Evolutionary conservation across 139 green algal species (phyloP), one percentile per base, ranked within the genome.

Genomic region (Volvox reticuliferus): DNA sequence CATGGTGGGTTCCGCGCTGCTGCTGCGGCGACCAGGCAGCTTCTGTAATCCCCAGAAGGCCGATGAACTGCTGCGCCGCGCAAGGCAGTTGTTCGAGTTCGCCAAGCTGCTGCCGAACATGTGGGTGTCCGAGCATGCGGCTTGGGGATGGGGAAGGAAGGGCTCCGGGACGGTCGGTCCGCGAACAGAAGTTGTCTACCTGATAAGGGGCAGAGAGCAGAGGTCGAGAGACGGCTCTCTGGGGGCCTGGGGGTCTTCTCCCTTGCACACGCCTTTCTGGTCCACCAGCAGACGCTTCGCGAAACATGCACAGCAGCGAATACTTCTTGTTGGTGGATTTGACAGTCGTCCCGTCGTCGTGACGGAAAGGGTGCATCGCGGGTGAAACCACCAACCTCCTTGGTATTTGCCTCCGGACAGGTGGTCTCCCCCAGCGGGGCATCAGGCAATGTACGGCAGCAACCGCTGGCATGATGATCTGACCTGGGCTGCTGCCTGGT

Each of bases 31-130:
- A 13, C 44, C 69, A 1, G 85, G 85, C 18, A 30, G 44, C 17
- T 24, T 76, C 71, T 35, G 1, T 28, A 61, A 89, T 50, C 0
- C 37, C 19, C 21, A n/a, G 9, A 67, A 67, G 44, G 37, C 85
- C 6, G n/a, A 18, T 12, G 0, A 21, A 73, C 44, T 89, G 71
- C 85, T 89, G 26, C 13, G 0, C 18, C 36, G 71, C 1, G 85
- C 69, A 3, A n/a, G 30, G 69, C 71, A 89, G 85, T 73, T 89
- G 44, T 89, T 75, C 12, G 85, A 32, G 5, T 82, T 89, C 44
- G 85, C 85, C 28, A 73, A 89, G 71, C 65, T 63, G 63, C 20
- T 83, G n/a, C 73, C n/a, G 14, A 28, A 19, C 24, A 32, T 44
- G 84, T 89, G 84, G 68, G 84, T 55, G 44, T 55, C 44, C n/a